phyloP scores from a whole-genome alignment of 106 monocot species.

The Dendrobium officinale region DNA sequence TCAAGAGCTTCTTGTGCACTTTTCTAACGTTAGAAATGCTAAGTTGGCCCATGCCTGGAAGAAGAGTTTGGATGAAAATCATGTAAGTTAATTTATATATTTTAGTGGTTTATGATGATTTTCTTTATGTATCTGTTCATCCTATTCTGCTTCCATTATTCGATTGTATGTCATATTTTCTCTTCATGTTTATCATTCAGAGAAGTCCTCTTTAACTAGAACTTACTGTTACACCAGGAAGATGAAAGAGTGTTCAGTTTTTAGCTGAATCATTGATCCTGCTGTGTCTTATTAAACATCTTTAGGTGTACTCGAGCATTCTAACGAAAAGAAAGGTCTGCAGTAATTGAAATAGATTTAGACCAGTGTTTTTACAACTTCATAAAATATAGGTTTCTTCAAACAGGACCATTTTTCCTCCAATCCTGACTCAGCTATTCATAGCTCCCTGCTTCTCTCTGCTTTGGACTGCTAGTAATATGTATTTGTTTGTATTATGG shows the following conservation, averaged over 20 bases:
- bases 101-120: background rate
- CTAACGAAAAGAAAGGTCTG: background rate
- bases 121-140: background rate
- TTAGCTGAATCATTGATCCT: background rate
- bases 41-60: background rate
- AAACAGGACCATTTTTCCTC: no score
- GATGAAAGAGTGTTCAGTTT: background rate
- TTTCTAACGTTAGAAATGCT: constrained; percentile 21
- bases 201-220: background rate
- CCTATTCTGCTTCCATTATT: background rate
- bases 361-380: background rate
- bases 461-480: no score
- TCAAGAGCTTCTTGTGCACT: constrained; percentile 34
- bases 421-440: no score
- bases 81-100: constrained; percentile 9
- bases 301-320: background rate
- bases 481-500: no score
- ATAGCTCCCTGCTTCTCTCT: no score
- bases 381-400: background rate
- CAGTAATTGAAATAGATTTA: background rate
- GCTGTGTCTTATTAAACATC: background rate
- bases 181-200: background rate
- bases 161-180: background rate
- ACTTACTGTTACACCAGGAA: background rate
- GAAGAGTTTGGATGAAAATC: background rate